Conservation (phyloP, 176 grass and related monocot species). For the Hsuehochloa calcarea region DNA sequence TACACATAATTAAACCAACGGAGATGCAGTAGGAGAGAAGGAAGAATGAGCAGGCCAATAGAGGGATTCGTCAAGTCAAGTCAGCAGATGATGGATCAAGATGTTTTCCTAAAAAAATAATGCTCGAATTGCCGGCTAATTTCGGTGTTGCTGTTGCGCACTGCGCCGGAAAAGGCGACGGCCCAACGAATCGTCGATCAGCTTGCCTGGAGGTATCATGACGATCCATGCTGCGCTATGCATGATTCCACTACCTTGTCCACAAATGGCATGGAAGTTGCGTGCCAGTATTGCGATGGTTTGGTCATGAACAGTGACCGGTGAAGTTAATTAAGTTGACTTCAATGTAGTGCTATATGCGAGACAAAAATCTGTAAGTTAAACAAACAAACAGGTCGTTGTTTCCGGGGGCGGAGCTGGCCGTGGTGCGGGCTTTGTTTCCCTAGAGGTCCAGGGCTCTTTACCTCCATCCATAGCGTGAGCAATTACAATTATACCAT, state of each 20-base stretch:
- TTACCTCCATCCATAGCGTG: too few relatives aligned
- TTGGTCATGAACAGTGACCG: background rate
- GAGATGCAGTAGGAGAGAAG: background rate
- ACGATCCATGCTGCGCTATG: background rate
- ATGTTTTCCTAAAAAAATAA: background rate
- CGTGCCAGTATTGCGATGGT: background rate
- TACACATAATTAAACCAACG: background rate
- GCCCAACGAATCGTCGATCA: background rate
- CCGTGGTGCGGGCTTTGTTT: too few relatives aligned
- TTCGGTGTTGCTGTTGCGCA: background rate
- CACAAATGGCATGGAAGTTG: constrained; percentile 12
- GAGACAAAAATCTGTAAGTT: background rate
- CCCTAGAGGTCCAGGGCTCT: too few relatives aligned
- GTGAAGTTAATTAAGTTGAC: constrained; percentile 26
- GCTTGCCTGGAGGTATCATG: background rate
- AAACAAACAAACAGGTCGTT: background rate
- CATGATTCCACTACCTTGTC: background rate
- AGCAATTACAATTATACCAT: too few relatives aligned
- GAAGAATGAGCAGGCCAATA: background rate
- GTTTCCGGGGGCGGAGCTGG: too few relatives aligned
- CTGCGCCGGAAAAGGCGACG: background rate
- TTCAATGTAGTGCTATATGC: background rate
- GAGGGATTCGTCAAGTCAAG: background rate
- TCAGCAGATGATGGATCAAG: constrained; percentile 3
- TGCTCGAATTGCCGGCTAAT: background rate